phyloP scores from a whole-genome alignment of 371 early-diverging fungal species.

The Mucor lusitanicus region DNA sequence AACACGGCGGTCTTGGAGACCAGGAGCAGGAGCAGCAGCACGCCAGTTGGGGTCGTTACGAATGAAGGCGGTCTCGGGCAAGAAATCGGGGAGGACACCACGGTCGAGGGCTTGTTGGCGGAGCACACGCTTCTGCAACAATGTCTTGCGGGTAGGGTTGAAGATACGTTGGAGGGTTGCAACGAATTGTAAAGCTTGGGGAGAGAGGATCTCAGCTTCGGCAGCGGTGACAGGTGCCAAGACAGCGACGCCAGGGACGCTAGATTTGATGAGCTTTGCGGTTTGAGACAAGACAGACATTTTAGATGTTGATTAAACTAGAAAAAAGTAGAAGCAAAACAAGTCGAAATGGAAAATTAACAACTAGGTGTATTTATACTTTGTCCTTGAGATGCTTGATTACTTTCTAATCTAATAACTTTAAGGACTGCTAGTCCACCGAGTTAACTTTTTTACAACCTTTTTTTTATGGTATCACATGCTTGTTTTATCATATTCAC shows the following conservation, averaged over 20 bases:
- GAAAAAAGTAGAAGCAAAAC: slow-evolving; percentile 9
- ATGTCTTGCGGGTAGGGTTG: slow-evolving; percentile 81
- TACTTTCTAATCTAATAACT: not conserved
- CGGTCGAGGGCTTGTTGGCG: slow-evolving; percentile 81
- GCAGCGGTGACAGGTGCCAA: slow-evolving; percentile 36
- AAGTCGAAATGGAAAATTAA: slow-evolving; percentile 3
- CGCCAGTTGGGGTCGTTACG: slow-evolving; percentile 89
- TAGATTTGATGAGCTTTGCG: slow-evolving; percentile 13
- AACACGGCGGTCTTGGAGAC: slow-evolving; percentile 89
- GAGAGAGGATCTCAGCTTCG: slow-evolving; percentile 74
- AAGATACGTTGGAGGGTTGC: slow-evolving; percentile 88
- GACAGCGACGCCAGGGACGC: slow-evolving; percentile 34
- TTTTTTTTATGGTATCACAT: slow-evolving; percentile 22
- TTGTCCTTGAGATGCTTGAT: not conserved
- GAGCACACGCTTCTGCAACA: slow-evolving; percentile 74
- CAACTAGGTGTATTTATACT: not conserved
- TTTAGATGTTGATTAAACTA: not conserved
- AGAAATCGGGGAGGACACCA: slow-evolving; percentile 87
- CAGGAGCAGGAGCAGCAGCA: slow-evolving; percentile 90
- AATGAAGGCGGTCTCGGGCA: slow-evolving; percentile 91
- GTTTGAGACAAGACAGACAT: slow-evolving; percentile 11
- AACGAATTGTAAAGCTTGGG: slow-evolving; percentile 81
- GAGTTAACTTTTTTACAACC: slow-evolving; percentile 1
- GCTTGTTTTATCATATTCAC: slow-evolving; percentile 23
- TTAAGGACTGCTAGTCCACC: slow-evolving; percentile 10